Evolutionary conservation across 2,329 filamentous ascomycete genomes (phyloP).

Genomic region (Trichoderma afroharzianum): DNA sequence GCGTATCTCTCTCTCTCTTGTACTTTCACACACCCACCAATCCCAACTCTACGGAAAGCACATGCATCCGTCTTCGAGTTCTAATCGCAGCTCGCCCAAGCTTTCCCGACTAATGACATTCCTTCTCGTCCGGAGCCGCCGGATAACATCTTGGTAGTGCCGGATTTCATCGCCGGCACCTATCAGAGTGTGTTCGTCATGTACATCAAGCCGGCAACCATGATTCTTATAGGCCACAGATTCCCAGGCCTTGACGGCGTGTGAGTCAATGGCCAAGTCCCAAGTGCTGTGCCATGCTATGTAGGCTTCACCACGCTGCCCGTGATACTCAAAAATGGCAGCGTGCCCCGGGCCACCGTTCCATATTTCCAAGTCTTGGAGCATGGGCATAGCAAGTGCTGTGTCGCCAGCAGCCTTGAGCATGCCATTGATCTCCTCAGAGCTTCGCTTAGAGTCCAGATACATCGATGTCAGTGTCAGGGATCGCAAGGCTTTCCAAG

Average conservation of each 20-base stretch:
- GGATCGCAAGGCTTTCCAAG: neutral
- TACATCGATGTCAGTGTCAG: slow-evolving; percentile 2
- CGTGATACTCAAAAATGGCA: neutral
- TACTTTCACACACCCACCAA: neutral
- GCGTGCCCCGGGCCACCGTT: slow-evolving; percentile 6
- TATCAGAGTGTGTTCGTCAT: neutral
- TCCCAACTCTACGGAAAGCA: neutral
- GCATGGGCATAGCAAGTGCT: slow-evolving; percentile 4
- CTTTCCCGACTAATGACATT: neutral
- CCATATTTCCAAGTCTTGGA: slow-evolving; percentile 5
- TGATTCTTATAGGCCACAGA: neutral
- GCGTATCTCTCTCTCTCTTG: neutral
- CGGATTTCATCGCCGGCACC: neutral
- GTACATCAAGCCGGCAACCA: neutral
- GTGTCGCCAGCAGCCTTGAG: neutral
- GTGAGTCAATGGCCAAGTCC: neutral
- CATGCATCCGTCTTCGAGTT: neutral
- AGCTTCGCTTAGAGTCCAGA: neutral
- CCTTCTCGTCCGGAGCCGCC: neutral
- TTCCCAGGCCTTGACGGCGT: neutral
- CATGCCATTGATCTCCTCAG: neutral
- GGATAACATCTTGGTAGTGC: neutral
- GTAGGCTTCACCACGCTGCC: neutral
- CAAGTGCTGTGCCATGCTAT: neutral
- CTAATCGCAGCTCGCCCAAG: neutral